Conservation (phyloP, 2,329 filamentous ascomycete genomes). For the Chaetomiaceae sp. region DNA sequence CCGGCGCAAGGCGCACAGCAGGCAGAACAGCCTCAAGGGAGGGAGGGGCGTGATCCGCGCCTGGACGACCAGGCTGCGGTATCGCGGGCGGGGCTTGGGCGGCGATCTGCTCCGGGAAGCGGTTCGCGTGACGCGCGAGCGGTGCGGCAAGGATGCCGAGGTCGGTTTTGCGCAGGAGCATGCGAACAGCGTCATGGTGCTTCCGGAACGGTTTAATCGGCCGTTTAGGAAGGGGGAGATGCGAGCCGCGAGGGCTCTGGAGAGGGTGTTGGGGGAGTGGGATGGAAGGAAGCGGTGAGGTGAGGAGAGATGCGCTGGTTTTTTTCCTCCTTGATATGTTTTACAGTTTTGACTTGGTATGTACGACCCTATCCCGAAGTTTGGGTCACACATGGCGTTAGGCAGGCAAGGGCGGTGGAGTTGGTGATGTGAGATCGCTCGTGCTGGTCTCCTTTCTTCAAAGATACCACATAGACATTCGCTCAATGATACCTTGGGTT, state of each 20-base stretch:
- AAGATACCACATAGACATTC: conserved; percentile 26
- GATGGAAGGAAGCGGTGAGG: conserved; percentile 47
- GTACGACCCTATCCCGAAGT: too few relatives aligned
- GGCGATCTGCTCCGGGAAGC: conserved; percentile 68
- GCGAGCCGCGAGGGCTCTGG: conserved; percentile 49
- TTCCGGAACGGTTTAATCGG: conserved; percentile 59
- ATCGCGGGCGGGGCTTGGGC: conserved; percentile 68
- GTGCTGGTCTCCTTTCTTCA: neutral
- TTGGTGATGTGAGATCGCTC: neutral
- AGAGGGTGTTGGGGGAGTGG: conserved; percentile 45
- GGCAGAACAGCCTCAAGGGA: conserved; percentile 40
- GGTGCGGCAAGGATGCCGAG: conserved; percentile 61
- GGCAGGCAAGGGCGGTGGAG: neutral
- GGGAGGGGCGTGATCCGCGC: conserved; percentile 70
- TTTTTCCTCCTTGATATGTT: too few relatives aligned
- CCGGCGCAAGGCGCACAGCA: conserved; percentile 19
- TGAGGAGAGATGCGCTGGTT: too few relatives aligned
- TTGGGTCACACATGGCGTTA: neutral
- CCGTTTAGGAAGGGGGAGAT: conserved; percentile 55
- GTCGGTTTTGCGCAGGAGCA: conserved; percentile 72
- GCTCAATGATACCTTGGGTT: conserved; percentile 13
- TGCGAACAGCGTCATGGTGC: conserved; percentile 63
- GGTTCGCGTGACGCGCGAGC: conserved; percentile 61
- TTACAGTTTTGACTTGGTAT: too few relatives aligned
- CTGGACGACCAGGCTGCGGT: conserved; percentile 71